Evolutionary conservation across 1,284 basidiomycete species (phyloP), one percentile per base, ranked within the genome.

Genomic region (Tremellales sp.): DNA sequence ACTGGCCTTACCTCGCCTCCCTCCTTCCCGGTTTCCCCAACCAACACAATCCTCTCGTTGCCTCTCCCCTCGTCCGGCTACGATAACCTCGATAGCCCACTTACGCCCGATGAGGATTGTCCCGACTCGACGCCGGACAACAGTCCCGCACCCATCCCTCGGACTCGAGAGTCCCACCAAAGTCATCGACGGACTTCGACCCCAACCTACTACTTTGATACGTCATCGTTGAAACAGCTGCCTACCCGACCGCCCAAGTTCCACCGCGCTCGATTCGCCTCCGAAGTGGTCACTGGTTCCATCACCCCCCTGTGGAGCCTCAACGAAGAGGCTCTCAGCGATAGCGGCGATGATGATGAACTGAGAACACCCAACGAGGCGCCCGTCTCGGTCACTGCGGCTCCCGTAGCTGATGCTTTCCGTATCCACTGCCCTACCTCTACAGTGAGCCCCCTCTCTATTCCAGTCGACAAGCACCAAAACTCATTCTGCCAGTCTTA

Each of bases 241-340:
- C 45, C 36, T 21, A 39, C 25, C 18, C 18, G 28, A 22, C 40
- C 40, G n/a, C 8, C 26, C 5, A 27, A 42, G 4, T 31, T 14
- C 16, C 22, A 31, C 22, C 36, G 45, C 18, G 45, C 45, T 8
- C 13, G 36, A 9, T 40, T 46, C 21, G 22, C 47, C n/a, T n/a
- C n/a, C n/a, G n/a, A n/a, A n/a, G n/a, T n/a, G n/a, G n/a, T 56
- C 10, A 48, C 32, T 13, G 54, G 57, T 14, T 31, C 44, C 8
- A 58, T 58, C 31, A 56, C 54, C n/a, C 57, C 57, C 14, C 53
- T 45, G 52, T 54, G 47, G 57, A n/a, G n/a, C n/a, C n/a, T n/a
- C n/a, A n/a, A n/a, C n/a, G n/a, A n/a, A n/a, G n/a, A 52, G 39
- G 29, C 26, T 48, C 6, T 13, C 10, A 39, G 35, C 33, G 19